Base-by-base conservation (phyloP, 305 asterid genomes). In the Fraxinus sp. region DNA sequence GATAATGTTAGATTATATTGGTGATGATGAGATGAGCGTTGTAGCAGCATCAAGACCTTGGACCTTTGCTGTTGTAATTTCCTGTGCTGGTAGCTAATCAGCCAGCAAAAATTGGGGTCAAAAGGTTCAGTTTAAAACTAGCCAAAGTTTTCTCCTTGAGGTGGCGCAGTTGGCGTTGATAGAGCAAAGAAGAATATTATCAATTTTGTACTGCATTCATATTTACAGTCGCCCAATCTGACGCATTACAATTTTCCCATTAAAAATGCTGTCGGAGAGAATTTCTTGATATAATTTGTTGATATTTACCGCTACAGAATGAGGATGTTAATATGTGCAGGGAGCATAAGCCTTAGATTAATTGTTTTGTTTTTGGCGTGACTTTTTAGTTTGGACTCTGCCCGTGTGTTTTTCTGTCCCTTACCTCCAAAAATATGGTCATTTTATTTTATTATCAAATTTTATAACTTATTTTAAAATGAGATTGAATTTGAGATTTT, bases 191-290 rank as follows among this genome's bases (percentile, higher is more conserved):
- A 22, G 73, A 62, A 20, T 46, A 30, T 70, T 11, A 70, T 30
- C 75, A 70, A 30, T 70, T 70, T 70, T 70, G 75, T 30, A 70
- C 37, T 70, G 30, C 39, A 70, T 30, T 70, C 75, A 28, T 70
- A 28, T 62, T 30, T 14, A 13, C 39, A 30, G 75, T 70, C 75
- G 75, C 75, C 75, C 75, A 28, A 32, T 30, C 41, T 70, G 75
- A 70, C 35, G 39, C 75, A 70, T 70, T 70, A 30, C 37, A 30
- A 14, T 70, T 70, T 70, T 70, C 75, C 75, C 75, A 70, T 70
- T 70, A 70, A 30, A 62, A 70, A 70, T 70, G 75, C 75, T 30
- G 18, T 4, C 39, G 75, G 75, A 70, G 75, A 30, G 39, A 70
- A 30, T 30, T 28, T 70, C 37, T 11, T 30, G 41, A 28, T 64